These are phyloP conservation scores for Amorphotheca resinae DNA, from an alignment of 495 filamentous ascomycete genomes.

Conservation along the genomic window DNA sequence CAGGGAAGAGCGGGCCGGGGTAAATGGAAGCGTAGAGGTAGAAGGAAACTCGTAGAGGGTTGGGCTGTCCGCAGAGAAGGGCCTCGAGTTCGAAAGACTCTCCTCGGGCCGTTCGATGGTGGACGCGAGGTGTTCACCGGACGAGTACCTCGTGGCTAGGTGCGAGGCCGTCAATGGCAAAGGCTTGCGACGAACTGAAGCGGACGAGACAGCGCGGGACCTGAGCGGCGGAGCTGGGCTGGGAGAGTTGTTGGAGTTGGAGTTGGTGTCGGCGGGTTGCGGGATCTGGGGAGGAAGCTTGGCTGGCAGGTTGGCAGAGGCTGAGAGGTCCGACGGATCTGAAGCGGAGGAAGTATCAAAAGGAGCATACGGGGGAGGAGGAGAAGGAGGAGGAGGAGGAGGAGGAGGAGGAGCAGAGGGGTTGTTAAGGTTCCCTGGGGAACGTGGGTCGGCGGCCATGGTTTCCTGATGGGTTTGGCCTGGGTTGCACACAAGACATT, in stretches of 20 bases:
- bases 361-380: conserved; percentile 4
- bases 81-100: conserved; percentile 34
- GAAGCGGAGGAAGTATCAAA: conserved; percentile 18
- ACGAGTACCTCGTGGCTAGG: conserved; percentile 36
- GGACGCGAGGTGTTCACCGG: conserved; percentile 28
- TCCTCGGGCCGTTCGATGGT: conserved; percentile 32
- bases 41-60: conserved; percentile 42
- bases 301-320: conserved; percentile 2
- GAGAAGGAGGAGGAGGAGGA: no score
- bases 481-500: conserved; percentile 15
- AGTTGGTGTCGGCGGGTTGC: neutral
- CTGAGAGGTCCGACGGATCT: conserved; percentile 12
- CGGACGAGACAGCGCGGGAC: conserved; percentile 11
- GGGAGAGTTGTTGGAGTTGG: conserved; percentile 1
- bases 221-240: conserved; percentile 9
- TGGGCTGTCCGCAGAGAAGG: conserved; percentile 41
- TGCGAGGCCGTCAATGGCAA: conserved; percentile 39
- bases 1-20: conserved; percentile 1
- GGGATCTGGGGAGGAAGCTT: neutral
- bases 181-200: conserved; percentile 38
- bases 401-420: conserved; percentile 5
- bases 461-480: conserved; percentile 3
- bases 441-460: conserved; percentile 14
- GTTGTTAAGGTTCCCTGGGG: conserved; percentile 7
- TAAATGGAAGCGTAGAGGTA: conserved; percentile 7